Evolutionary conservation across 495 filamentous ascomycete species (phyloP).

Genomic region (Daldinia decipiens): DNA sequence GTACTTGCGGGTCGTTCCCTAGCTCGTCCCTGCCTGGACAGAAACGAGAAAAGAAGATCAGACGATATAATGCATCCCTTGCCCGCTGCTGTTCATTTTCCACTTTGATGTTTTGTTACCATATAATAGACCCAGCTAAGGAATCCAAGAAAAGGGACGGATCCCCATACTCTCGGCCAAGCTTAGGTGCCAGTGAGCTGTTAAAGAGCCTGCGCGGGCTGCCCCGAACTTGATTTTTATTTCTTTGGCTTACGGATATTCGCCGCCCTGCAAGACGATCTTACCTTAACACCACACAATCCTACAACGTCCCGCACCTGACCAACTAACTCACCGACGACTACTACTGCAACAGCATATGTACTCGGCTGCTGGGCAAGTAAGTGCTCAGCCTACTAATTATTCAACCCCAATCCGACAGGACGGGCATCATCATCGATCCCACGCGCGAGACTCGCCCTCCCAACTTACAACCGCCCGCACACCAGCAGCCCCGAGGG

Average conservation of each 20-base stretch:
- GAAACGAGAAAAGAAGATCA: conserved; percentile 59
- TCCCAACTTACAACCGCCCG: conserved; percentile 34
- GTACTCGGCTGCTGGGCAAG: conserved; percentile 46
- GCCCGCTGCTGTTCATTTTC: conserved; percentile 50
- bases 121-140: conserved; percentile 47
- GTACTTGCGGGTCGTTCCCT: conserved; percentile 53
- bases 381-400: conserved; percentile 44
- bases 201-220: conserved; percentile 48
- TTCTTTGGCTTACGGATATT: conserved; percentile 45
- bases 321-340: conserved; percentile 40
- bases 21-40: conserved; percentile 48
- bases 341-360: conserved; percentile 50
- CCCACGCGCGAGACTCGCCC: conserved; percentile 43
- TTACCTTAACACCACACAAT: conserved; percentile 45
- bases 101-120: conserved; percentile 50
- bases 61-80: conserved; percentile 61
- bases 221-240: conserved; percentile 49
- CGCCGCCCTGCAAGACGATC: conserved; percentile 43
- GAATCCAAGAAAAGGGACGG: conserved; percentile 47
- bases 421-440: conserved; percentile 47
- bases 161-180: conserved; percentile 45
- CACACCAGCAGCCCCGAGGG: conserved; percentile 57
- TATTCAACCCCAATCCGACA: conserved; percentile 41
- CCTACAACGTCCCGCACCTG: conserved; percentile 44
- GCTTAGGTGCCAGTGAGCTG: conserved; percentile 52